Percentiles rank a stretch among this genome's conserved stretches.
Evolutionary conservation across 73 alveolate genomes (phyloP).

Genomic region (Tetrahymena thermophila): DNA sequence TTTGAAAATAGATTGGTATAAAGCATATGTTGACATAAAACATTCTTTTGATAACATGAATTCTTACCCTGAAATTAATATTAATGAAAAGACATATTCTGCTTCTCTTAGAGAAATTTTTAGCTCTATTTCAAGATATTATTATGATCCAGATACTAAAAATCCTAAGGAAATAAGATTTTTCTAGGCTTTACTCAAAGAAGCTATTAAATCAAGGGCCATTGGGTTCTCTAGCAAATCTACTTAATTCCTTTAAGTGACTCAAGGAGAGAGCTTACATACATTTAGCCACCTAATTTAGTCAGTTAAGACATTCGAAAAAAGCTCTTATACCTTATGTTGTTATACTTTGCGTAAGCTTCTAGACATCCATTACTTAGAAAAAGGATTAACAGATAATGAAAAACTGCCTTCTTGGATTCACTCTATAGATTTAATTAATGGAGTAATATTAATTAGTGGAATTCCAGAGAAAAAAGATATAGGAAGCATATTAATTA

Average conservation of each 20-base stretch:
- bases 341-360: not conserved
- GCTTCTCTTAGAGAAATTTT: not conserved
- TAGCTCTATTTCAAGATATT: not conserved
- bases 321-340: not conserved
- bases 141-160: not conserved
- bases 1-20: not conserved
- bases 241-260: not conserved
- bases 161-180: not conserved
- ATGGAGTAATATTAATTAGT: not conserved
- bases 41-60: not conserved
- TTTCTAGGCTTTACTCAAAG: not conserved
- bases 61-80: not conserved
- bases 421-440: not conserved
- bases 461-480: not conserved
- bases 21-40: not conserved
- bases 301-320: not conserved
- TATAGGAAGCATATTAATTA: no score
- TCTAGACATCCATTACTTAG: not conserved
- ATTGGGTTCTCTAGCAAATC: not conserved
- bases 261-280: not conserved
- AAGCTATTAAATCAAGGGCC: not conserved
- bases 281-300: not conserved
- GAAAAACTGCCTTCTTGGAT: not conserved
- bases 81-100: not conserved
- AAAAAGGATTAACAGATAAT: no score